Base-by-base conservation (phyloP, 2,329 filamentous ascomycete species). In the Epichloe bromicola region DNA sequence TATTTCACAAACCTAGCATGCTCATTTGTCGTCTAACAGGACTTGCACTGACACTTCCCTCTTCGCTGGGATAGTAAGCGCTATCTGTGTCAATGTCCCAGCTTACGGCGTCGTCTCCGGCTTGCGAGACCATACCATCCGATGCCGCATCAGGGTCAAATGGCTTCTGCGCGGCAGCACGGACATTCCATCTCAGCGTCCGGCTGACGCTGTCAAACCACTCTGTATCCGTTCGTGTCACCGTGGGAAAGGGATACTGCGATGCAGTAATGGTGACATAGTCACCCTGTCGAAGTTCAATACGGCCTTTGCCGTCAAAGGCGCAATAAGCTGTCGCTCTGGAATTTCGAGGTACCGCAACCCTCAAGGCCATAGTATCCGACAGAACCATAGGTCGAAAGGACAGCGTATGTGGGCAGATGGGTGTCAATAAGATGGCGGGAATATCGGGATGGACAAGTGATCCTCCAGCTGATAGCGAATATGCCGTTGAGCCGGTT, bases 361-460 rank as follows among this genome's bases (percentile, higher is more conserved):
- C 87, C 48, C 90, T 88, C 54, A 98, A 80, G 15, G 90, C 83
- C 75, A 96, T 88, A 51, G 87, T 93, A 70, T 98, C 93, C 46
- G 89, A 95, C 46, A 98, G 80, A 7, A 98, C 86, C 93, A 98
- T 97, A 36, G 93, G 93, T 10, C 93, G 82, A 79, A 98, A 98
- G 14, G 88, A 95, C 15, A 98, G 76, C 0, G 91, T 97, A 65
- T 98, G 93, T 8, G 93, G 93, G 69, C 93, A 98, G 67, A 98
- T 97, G 19, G 93, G 93, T 0, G 93, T 98, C 50, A 98, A 80
- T 41, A 97, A 82, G 60, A 98, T 96, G 59, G 90, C 93, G 14
- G 93, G 93, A 54, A 98, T 95, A 63, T 95, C 91, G 0, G 93
- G 93, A 65, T 97, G 91, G 52, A 97, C 91, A 44, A 98, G 83